Conservation (phyloP, 768 basidiomycete species). For the Phylloporus sp. region DNA sequence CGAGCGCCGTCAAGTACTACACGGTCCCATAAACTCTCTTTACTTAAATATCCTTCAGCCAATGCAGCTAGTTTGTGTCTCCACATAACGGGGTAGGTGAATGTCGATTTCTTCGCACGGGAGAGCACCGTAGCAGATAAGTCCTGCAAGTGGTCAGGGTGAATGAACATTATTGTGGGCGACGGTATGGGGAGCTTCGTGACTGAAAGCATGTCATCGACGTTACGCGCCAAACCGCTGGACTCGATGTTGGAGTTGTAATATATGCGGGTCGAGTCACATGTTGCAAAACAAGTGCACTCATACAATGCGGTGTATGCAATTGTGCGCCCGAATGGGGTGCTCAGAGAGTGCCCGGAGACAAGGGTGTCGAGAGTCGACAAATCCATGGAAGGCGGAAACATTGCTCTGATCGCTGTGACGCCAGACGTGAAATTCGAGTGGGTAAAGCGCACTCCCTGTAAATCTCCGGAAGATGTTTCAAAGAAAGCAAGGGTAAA, state of each 20-base stretch:
- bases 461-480: constrained; percentile 46
- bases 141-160: constrained; percentile 54
- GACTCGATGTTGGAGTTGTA: constrained; percentile 22
- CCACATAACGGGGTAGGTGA: constrained; percentile 61
- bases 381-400: constrained; percentile 66
- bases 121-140: constrained; percentile 50
- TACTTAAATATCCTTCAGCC: constrained; percentile 67
- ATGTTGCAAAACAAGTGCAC: constrained; percentile 66
- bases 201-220: constrained; percentile 45
- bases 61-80: constrained; percentile 73
- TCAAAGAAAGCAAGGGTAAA: constrained; percentile 66
- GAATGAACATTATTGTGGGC: constrained; percentile 76
- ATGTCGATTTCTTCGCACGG: constrained; percentile 47
- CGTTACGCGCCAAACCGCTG: constrained; percentile 24
- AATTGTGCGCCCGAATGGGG: constrained; percentile 74
- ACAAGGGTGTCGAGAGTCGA: constrained; percentile 72
- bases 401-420: constrained; percentile 67
- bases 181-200: constrained; percentile 56
- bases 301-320: constrained; percentile 77
- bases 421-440: constrained; percentile 86
- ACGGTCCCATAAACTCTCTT: constrained; percentile 82
- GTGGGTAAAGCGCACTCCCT: constrained; percentile 68
- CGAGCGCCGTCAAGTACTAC: constrained; percentile 69
- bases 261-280: constrained; percentile 53
- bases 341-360: constrained; percentile 67